These are phyloP conservation scores for Phaffomyces thermotolerans DNA, from an alignment of 805 yeast species.

Conservation along the genomic window DNA sequence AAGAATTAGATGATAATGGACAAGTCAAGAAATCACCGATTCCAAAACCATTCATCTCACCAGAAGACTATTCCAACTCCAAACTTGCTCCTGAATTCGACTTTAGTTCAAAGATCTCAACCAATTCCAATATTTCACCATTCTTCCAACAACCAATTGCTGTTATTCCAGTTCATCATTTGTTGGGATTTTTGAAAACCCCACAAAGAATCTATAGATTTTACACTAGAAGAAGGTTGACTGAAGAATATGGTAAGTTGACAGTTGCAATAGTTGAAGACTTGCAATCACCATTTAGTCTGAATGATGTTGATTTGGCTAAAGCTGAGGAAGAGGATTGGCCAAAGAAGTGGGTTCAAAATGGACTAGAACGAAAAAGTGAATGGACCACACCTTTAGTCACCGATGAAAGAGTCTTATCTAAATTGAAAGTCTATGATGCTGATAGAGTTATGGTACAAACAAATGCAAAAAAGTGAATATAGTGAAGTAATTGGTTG, in stretches of 20 bases:
- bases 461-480: background rate
- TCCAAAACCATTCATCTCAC: slow-evolving; percentile 55
- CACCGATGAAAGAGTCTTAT: slow-evolving; percentile 60
- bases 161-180: slow-evolving; percentile 68
- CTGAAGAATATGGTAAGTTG: slow-evolving; percentile 52
- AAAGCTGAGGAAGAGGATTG: slow-evolving; percentile 73
- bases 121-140: slow-evolving; percentile 39
- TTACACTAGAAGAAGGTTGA: slow-evolving; percentile 65
- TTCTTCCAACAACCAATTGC: slow-evolving; percentile 72
- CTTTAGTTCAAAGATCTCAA: slow-evolving; percentile 17
- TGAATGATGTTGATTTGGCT: slow-evolving; percentile 32
- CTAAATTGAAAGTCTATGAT: slow-evolving; percentile 42
- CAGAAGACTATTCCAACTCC: slow-evolving; percentile 49
- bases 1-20: slow-evolving; percentile 15
- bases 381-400: slow-evolving; percentile 82
- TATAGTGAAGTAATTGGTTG: background rate
- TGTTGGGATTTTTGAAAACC: slow-evolving; percentile 69
- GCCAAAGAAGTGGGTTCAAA: slow-evolving; percentile 79
- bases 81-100: slow-evolving; percentile 42
- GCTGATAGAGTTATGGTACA: slow-evolving; percentile 6
- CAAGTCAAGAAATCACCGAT: slow-evolving; percentile 36
- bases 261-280: slow-evolving; percentile 46
- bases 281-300: slow-evolving; percentile 42
- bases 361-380: slow-evolving; percentile 64
- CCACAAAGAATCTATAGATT: slow-evolving; percentile 74